Percentiles rank a stretch among this genome's conserved stretches.
phyloP scores from a whole-genome alignment of 106 monocot species.

The Dioscorea alata region DNA sequence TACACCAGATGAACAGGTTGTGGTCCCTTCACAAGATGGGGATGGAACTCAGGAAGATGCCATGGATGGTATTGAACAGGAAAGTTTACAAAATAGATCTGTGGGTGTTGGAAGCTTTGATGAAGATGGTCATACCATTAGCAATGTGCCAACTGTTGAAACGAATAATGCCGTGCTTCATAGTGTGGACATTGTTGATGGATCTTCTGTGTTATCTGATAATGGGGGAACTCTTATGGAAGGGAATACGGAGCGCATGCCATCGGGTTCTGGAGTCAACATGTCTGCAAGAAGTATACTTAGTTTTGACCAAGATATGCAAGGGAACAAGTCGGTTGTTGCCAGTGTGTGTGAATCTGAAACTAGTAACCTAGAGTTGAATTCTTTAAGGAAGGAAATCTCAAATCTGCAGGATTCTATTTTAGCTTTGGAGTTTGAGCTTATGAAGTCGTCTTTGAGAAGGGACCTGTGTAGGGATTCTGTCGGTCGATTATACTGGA shows the following conservation, averaged over 20 bases:
- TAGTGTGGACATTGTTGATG: constrained; percentile 6
- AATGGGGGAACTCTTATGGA: constrained; percentile 5
- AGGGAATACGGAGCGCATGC: constrained; percentile 1
- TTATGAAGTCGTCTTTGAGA: constrained; percentile 62
- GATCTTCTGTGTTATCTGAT: constrained; percentile 10
- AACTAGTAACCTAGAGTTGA: constrained; percentile 30
- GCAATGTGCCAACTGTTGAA: constrained; percentile 4
- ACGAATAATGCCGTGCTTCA: constrained; percentile 3
- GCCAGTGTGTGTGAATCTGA: constrained; percentile 14
- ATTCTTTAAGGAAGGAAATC: constrained; percentile 59
- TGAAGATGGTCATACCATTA: constrained; percentile 1
- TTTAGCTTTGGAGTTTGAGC: constrained; percentile 49
- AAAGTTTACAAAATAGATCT: constrained; percentile 4
- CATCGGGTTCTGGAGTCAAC: constrained; percentile 6
- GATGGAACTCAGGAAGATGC: constrained; percentile 16
- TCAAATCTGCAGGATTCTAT: constrained; percentile 60
- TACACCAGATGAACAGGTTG: constrained; percentile 1
- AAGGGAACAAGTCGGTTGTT: neutral
- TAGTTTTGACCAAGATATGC: constrained; percentile 3
- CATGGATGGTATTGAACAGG: constrained; percentile 13
- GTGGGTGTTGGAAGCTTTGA: constrained; percentile 1
- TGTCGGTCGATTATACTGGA: constrained; percentile 75
- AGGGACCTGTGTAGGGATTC: constrained; percentile 92
- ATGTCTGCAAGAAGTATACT: constrained; percentile 9
- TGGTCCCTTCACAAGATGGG: constrained; percentile 13